Conservation (phyloP, 2,329 filamentous ascomycete species). For the Trichoderma polysporum region DNA sequence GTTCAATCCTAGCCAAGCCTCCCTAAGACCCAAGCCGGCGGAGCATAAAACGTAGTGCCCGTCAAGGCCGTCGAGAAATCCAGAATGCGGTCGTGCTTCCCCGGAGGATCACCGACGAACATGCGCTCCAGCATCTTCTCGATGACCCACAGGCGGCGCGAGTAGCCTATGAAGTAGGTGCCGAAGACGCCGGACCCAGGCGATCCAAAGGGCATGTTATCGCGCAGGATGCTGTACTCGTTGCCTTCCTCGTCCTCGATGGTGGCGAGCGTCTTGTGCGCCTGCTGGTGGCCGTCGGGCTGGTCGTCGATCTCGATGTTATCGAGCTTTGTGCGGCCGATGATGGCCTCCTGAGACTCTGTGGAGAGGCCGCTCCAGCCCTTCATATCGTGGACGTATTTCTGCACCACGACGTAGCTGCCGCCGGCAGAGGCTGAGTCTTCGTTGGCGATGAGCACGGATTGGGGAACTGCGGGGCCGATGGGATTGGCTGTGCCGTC, state of each 20-base stretch:
- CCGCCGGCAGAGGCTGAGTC: constrained; percentile 43
- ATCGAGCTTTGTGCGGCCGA: constrained; percentile 58
- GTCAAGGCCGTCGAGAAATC: constrained; percentile 55
- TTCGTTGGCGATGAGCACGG: constrained; percentile 47
- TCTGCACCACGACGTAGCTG: constrained; percentile 60
- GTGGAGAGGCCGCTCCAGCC: constrained; percentile 47
- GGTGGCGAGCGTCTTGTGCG: constrained; percentile 56
- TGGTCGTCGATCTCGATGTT: constrained; percentile 53
- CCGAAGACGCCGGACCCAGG: constrained; percentile 52
- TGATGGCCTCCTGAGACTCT: constrained; percentile 55
- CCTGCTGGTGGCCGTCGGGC: constrained; percentile 54
- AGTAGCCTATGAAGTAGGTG: constrained; percentile 60
- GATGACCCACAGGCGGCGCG: constrained; percentile 53
- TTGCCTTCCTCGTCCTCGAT: constrained; percentile 50
- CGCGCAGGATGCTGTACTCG: constrained; percentile 54
- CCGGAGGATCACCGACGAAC: constrained; percentile 55
- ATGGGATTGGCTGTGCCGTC: constrained; percentile 61
- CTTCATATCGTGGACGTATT: constrained; percentile 55
- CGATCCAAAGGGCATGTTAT: constrained; percentile 62
- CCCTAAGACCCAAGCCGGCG: constrained; percentile 27
- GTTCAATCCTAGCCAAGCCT: constrained; percentile 14
- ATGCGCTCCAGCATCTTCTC: constrained; percentile 59
- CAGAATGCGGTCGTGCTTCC: constrained; percentile 54
- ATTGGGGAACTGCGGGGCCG: constrained; percentile 42
- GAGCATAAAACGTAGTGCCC: constrained; percentile 54